Conservation (phyloP, 176 grass and related monocot genomes). For the Coix lacrymajobi region DNA sequence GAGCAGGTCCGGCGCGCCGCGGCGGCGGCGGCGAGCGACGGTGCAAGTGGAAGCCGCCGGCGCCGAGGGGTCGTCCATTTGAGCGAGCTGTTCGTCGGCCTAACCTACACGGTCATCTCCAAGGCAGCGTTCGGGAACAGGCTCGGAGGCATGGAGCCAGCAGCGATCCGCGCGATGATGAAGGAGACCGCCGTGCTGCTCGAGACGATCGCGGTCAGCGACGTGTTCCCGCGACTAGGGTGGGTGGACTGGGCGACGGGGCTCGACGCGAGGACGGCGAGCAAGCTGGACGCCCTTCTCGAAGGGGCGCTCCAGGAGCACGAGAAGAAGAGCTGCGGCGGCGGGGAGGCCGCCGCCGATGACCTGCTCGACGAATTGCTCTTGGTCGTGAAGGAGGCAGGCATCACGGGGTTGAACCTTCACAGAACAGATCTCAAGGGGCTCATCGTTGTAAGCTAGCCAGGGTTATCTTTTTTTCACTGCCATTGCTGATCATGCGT, state of each 20-base stretch:
- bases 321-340: neutral
- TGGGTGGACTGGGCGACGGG: constrained; percentile 39
- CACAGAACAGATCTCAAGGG: constrained; percentile 40
- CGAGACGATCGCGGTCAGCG: neutral
- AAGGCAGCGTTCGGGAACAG: constrained; percentile 29
- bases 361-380: constrained; percentile 24
- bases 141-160: neutral
- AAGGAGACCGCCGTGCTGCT: neutral
- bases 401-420: neutral
- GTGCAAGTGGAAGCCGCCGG: no score
- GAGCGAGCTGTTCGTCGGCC: constrained; percentile 10
- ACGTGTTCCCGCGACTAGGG: constrained; percentile 20
- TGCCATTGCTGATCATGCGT: no score
- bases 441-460: constrained; percentile 36
- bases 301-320: constrained; percentile 41
- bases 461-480: neutral
- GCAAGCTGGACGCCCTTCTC: constrained; percentile 25
- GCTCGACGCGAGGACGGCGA: constrained; percentile 12
- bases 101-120: constrained; percentile 28
- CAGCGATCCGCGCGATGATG: neutral
- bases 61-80: constrained; percentile 10
- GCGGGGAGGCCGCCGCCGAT: neutral
- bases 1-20: neutral
- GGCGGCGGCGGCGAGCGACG: no score
- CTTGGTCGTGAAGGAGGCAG: neutral